Base-by-base conservation (phyloP, 2,329 filamentous ascomycete genomes). In the Monilinia laxa region DNA sequence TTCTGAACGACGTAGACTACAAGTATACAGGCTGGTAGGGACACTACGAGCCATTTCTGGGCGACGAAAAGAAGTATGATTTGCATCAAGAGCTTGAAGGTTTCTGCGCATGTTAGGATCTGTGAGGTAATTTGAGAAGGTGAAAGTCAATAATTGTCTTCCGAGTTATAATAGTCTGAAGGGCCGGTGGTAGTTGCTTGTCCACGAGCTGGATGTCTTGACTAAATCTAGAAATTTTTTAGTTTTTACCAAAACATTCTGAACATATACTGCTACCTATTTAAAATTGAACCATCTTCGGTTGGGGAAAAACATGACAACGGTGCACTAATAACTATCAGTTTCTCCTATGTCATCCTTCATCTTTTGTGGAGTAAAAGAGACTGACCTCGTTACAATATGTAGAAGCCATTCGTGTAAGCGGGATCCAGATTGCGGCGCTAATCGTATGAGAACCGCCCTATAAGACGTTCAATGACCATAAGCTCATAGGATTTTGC, bases 1-100 rank as follows among this genome's bases (percentile, higher is more conserved):
- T 79, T 82, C 68, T 87, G 85, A 0, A 88, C 74, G 2, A 78
- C 67, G 65, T 81, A 87, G 0, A 87, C 68, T 0, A 81, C 68
- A 0, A 71, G 74, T 14, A 81, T 69, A 4, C 87, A 71, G 3
- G 84, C 74, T 0, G 85, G 85, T 66, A 87, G 84, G 18, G 45
- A 59, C 4, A 53, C 11, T 20, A 10, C 80, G 0, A 85, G 77
- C 64, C 81, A 85, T 68, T 77, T 78, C 0, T 82, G 69, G 69
- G 80, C 69, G 68, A 80, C 65, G 70, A 79, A 80, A 49, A 87
- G 81, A 2, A 87, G 76, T 10, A 77, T 77, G n/a, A 81, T 79
- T 70, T 82, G 80, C 7, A 80, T 81, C 5, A 84, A 70, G n/a
- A 72, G 69, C 51, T 72, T 71, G 62, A 62, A 70, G 25, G 65